These are phyloP conservation scores for Phyllosticta citriasiana DNA, from an alignment of 2,329 filamentous ascomycete genomes.

Conservation along the genomic window DNA sequence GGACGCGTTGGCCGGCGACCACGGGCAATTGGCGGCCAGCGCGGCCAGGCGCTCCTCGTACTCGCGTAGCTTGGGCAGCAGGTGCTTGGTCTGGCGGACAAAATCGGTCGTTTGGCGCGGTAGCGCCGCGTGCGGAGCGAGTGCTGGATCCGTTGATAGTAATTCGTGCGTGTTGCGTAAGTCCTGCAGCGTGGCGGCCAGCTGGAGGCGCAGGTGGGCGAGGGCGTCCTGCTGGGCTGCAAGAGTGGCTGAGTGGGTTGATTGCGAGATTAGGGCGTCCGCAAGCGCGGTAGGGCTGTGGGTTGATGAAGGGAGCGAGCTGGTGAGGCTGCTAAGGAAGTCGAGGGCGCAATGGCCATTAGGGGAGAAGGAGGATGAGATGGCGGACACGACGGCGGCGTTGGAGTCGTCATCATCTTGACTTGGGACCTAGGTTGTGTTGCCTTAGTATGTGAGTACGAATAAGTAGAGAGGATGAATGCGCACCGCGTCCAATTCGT, in stretches of 20 bases:
- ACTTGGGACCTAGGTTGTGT: conserved; percentile 11
- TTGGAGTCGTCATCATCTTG: neutral
- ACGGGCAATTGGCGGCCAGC: conserved; percentile 15
- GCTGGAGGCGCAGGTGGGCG: conserved; percentile 22
- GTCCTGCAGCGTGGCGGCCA: conserved; percentile 22
- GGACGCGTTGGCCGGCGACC: neutral
- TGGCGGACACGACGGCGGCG: conserved; percentile 20
- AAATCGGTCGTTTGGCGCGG: conserved; percentile 64
- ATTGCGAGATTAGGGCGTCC: conserved; percentile 25
- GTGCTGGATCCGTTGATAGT: conserved; percentile 24
- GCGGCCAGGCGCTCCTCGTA: conserved; percentile 37
- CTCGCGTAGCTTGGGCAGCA: conserved; percentile 57
- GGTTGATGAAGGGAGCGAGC: neutral
- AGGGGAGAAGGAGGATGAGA: conserved; percentile 19
- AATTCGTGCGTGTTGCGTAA: conserved; percentile 22
- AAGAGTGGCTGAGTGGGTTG: conserved; percentile 21
- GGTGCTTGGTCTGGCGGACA: conserved; percentile 58
- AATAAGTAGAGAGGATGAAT: neutral
- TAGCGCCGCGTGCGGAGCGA: conserved; percentile 44
- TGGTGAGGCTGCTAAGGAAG: conserved; percentile 15
- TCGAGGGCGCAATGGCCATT: conserved; percentile 21
- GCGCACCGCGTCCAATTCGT: conserved; percentile 35
- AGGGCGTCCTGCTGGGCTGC: conserved; percentile 24
- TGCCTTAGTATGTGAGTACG: neutral
- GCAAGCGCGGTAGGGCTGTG: conserved; percentile 16